Percentiles rank a stretch among this genome's conserved stretches.
These are phyloP conservation scores for Botryosphaeria dothidea DNA, from an alignment of 2,329 filamentous ascomycete genomes.

Conservation along the genomic window DNA sequence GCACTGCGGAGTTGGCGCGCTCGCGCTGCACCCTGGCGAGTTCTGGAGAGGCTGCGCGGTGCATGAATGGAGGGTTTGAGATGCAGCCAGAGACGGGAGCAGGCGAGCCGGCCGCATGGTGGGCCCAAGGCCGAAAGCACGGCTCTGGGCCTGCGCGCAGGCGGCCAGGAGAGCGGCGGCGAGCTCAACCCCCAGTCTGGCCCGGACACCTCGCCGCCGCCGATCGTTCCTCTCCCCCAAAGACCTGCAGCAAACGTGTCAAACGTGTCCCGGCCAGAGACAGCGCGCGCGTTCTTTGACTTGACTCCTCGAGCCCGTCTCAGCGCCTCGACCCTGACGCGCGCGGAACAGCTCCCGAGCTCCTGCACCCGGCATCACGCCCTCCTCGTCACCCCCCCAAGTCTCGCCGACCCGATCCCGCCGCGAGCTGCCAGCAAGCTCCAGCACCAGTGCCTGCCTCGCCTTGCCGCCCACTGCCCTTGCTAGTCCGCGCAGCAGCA, in stretches of 20 bases:
- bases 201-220: conserved; percentile 7
- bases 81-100: conserved; percentile 2
- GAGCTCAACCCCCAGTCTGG: conserved; percentile 7
- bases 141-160: not conserved
- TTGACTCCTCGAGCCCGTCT: not conserved
- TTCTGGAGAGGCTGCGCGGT: not conserved
- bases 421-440: conserved; percentile 16
- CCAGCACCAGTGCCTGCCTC: conserved; percentile 22
- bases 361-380: conserved; percentile 4
- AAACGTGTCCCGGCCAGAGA: conserved; percentile 7
- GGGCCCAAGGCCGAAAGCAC: not conserved
- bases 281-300: not conserved
- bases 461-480: conserved; percentile 23
- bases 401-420: conserved; percentile 1
- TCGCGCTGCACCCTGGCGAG: conserved; percentile 9
- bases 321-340: not conserved
- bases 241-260: not conserved
- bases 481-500: conserved; percentile 8
- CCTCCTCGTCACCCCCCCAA: not conserved
- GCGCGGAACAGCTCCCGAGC: not conserved
- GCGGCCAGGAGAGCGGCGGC: conserved; percentile 8
- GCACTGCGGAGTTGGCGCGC: conserved; percentile 1
- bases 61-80: conserved; percentile 11
- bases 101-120: conserved; percentile 1
- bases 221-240: not conserved